Conservation (phyloP, 768 basidiomycete genomes). For the Collybia sp. region DNA sequence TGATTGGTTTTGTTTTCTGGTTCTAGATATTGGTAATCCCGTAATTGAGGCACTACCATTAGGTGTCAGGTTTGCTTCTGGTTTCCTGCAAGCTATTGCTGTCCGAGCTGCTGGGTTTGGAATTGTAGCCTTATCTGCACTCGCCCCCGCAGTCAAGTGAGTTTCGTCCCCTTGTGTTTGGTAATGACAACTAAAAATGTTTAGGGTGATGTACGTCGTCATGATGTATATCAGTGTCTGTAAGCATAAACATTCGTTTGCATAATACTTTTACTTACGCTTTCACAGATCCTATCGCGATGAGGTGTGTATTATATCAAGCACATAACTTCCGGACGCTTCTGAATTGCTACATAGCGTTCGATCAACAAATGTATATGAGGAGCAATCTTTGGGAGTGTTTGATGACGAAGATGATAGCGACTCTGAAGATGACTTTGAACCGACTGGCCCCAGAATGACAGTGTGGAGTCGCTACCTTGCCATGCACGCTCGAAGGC, state of each 20-base stretch:
- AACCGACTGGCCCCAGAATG: conserved; percentile 42
- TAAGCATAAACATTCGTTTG: conserved; percentile 31
- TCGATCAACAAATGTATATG: conserved; percentile 91
- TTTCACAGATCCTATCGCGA: conserved; percentile 64
- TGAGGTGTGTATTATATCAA: conserved; percentile 47
- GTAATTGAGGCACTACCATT: conserved; percentile 64
- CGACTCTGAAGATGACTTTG: conserved; percentile 42
- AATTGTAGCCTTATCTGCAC: conserved; percentile 62
- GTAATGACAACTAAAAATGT: no score
- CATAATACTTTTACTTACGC: not conserved
- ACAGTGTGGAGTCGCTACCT: conserved; percentile 75
- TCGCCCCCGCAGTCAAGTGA: conserved; percentile 89
- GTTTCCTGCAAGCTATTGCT: conserved; percentile 72
- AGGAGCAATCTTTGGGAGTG: conserved; percentile 86
- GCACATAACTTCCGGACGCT: not conserved
- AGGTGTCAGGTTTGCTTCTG: conserved; percentile 66
- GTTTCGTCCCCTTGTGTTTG: conserved; percentile 15
- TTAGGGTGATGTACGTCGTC: conserved; percentile 77
- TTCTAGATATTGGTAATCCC: conserved; percentile 81
- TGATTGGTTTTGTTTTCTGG: conserved; percentile 89
- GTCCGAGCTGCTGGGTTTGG: conserved; percentile 88
- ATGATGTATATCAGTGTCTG: conserved; percentile 94
- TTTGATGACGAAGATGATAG: conserved; percentile 50
- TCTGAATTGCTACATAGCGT: conserved; percentile 42
- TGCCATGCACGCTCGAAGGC: conserved; percentile 76